A percentile compares a stretch with the other conserved stretches of the same genome.
phyloP scores from a whole-genome alignment of 371 early-diverging fungal species.

The Sporodiniella umbellata region DNA sequence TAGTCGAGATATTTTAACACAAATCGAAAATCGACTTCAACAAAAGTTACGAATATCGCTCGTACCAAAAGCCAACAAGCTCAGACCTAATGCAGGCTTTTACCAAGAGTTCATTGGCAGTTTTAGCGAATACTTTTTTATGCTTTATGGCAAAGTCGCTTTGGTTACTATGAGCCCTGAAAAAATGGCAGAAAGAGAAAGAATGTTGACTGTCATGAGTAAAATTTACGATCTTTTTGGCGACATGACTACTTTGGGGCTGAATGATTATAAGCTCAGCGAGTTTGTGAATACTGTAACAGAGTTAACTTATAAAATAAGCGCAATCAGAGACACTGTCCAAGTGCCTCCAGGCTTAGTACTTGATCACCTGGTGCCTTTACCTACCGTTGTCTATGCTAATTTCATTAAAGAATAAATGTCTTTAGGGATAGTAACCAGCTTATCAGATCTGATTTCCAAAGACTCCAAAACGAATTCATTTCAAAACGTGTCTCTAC shows the following conservation, averaged over 20 bases:
- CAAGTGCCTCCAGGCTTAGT: background rate
- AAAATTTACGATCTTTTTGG: background rate
- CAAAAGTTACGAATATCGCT: background rate
- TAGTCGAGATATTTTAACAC: background rate
- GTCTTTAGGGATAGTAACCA: no score
- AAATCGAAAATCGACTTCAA: background rate
- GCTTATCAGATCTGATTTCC: no score
- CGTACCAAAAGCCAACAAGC: background rate
- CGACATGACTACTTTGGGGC: background rate
- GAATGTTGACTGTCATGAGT: background rate
- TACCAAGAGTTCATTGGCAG: slow-evolving; percentile 4
- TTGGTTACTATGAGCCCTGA: background rate
- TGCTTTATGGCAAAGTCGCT: slow-evolving; percentile 8
- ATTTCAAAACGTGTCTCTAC: no score
- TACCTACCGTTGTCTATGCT: slow-evolving; percentile 8
- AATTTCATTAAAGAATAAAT: background rate
- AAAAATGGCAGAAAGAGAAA: background rate
- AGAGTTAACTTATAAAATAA: background rate
- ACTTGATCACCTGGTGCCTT: background rate
- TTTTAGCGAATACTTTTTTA: slow-evolving; percentile 12
- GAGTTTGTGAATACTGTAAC: slow-evolving; percentile 2
- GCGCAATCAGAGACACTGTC: background rate
- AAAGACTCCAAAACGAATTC: no score
- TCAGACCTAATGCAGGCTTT: background rate
- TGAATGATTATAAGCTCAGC: background rate